Evolutionary conservation across 495 filamentous ascomycete genomes (phyloP), one percentile per base, ranked within the genome.

Genomic region (Penicillium desertorum): DNA sequence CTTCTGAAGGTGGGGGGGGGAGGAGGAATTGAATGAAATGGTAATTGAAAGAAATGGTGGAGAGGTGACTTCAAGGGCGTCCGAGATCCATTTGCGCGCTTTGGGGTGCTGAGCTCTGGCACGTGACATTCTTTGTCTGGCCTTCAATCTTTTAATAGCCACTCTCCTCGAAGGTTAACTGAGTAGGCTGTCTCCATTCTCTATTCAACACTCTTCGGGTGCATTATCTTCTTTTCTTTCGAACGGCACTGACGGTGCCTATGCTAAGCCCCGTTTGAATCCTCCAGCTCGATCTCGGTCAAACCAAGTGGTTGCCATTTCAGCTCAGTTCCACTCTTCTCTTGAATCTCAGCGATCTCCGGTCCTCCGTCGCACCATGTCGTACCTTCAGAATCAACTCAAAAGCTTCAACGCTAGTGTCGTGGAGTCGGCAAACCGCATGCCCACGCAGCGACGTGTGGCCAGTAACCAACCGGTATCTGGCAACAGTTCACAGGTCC

Each of bases 371-470:
- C 51, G 64, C 65, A 67, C 23, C 53, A 79, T 79, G 76, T 78
- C 76, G 25, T 73, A 76, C 43, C 74, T 79, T 41, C 75, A 78
- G 54, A 62, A 77, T 7, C 72, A 79, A 56, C 72, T 79, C 48
- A 78, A 78, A 55, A 79, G 48, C 63, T 79, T 79, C 71, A 79
- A 70, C 58, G 73, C 76, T 7, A 71, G 75, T 54, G 76, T 79
- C 17, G 60, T 76, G 54, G 73, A 73, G 62, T 77, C 71, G 45
- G 76, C 76, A 20, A 67, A 68, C 52, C 67, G 71, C 50, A 62
- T 79, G 63, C 75, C 74, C n/a, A 67, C 71, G 41, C 76, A 79
- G 58, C 61, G 73, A 53, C 75, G 76, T 19, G 68, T 76, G 54
- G 64, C 65, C 50, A 62, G 62, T 52, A 76, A 71, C 59, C 58